These are phyloP conservation scores for Penicillium roqueforti DNA, from an alignment of 495 filamentous ascomycete species.

Conservation along the genomic window DNA sequence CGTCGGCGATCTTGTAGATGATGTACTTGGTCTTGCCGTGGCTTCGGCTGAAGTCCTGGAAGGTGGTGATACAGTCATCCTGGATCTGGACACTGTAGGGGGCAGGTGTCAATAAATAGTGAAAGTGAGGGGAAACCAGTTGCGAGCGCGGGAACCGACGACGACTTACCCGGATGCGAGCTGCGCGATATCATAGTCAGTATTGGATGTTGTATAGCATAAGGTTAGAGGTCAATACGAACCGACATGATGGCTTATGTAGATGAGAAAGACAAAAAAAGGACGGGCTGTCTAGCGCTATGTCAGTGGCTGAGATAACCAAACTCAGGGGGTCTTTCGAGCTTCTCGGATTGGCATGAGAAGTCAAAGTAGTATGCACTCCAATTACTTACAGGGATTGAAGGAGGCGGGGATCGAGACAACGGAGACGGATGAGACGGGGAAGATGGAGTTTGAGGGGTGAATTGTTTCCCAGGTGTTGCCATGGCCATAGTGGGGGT, in stretches of 20 bases:
- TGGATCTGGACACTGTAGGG: slow-evolving; percentile 65
- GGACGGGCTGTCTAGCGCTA: slow-evolving; percentile 31
- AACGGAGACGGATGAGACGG: slow-evolving; percentile 27
- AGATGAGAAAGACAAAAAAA: slow-evolving; percentile 23
- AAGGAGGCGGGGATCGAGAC: slow-evolving; percentile 19
- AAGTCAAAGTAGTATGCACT: neutral
- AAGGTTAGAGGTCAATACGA: slow-evolving; percentile 14
- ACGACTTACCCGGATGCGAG: slow-evolving; percentile 45
- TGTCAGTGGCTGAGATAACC: slow-evolving; percentile 24
- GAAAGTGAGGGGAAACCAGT: slow-evolving; percentile 11
- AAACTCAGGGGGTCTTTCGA: slow-evolving; percentile 1
- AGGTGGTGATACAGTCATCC: slow-evolving; percentile 74
- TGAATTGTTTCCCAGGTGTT: slow-evolving; percentile 36
- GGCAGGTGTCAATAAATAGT: slow-evolving; percentile 20
- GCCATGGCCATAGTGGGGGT: slow-evolving; percentile 29
- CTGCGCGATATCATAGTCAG: slow-evolving; percentile 27
- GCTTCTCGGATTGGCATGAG: neutral
- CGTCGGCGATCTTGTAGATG: slow-evolving; percentile 93
- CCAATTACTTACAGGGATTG: slow-evolving; percentile 17
- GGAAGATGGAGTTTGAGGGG: slow-evolving; percentile 39
- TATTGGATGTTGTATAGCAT: neutral
- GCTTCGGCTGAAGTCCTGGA: slow-evolving; percentile 87
- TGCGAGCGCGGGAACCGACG: slow-evolving; percentile 4
- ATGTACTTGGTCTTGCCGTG: slow-evolving; percentile 83
- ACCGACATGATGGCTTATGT: slow-evolving; percentile 41